A percentile compares a stretch with the other conserved stretches of the same genome.
Evolutionary conservation across 2,329 filamentous ascomycete species (phyloP).

Genomic region (Metarhizium brunneum): DNA sequence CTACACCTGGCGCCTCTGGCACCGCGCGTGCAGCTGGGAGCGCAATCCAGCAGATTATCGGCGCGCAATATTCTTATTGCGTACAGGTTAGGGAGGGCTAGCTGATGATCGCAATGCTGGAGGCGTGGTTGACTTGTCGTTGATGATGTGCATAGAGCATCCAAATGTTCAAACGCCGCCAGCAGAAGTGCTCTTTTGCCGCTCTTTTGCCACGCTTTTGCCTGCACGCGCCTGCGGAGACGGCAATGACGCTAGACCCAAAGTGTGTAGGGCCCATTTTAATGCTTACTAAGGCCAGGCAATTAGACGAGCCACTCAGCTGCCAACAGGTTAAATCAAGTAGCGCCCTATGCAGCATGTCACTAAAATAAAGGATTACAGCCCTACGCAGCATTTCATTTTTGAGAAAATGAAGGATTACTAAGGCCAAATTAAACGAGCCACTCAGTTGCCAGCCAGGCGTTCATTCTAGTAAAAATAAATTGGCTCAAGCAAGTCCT

Average conservation of each 20-base stretch:
- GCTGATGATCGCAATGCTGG: constrained; percentile 1
- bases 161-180: constrained; percentile 1
- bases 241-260: neutral
- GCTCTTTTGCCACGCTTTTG: too few relatives aligned
- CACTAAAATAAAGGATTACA: too few relatives aligned
- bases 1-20: constrained; percentile 22
- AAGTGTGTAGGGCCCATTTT: neutral
- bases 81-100: neutral
- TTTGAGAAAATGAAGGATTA: too few relatives aligned
- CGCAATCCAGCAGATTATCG: constrained; percentile 13
- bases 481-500: too few relatives aligned
- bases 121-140: constrained; percentile 1
- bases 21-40: constrained; percentile 23
- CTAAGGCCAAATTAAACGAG: too few relatives aligned
- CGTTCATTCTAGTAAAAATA: too few relatives aligned
- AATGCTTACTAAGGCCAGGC: neutral
- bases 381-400: too few relatives aligned
- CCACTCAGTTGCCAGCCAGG: too few relatives aligned
- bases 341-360: too few relatives aligned
- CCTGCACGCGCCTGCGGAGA: neutral
- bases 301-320: too few relatives aligned
- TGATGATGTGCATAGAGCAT: neutral
- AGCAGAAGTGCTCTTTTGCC: neutral
- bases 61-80: neutral
- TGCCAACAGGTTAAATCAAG: too few relatives aligned